A percentile compares a stretch with the other conserved stretches of the same genome.
Evolutionary conservation across 805 yeast species (phyloP).

Genomic region (Candida sphagnicola): DNA sequence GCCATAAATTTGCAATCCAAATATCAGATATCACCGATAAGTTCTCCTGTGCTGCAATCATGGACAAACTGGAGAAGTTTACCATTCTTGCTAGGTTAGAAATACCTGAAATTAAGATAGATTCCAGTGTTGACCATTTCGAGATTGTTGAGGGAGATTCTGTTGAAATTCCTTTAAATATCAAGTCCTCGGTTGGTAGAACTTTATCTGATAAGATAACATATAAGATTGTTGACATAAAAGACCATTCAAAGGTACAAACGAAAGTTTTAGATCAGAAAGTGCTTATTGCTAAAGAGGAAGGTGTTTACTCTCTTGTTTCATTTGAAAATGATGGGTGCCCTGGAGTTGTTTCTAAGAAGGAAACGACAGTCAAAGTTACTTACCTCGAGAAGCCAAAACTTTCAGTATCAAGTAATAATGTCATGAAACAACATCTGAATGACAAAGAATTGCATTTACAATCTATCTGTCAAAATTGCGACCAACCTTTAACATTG

Average conservation of each 20-base stretch:
- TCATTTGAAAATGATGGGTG: conserved; percentile 43
- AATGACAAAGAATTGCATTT: conserved; percentile 20
- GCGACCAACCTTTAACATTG: conserved; percentile 26
- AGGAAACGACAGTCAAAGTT: conserved; percentile 16
- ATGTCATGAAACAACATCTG: conserved; percentile 18
- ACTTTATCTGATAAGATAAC: conserved; percentile 25
- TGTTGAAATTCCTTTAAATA: conserved; percentile 51
- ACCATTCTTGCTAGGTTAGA: conserved; percentile 66
- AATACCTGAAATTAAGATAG: conserved; percentile 48
- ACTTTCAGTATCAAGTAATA: conserved; percentile 14
- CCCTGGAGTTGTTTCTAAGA: conserved; percentile 30
- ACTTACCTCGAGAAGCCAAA: conserved; percentile 23
- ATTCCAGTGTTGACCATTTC: conserved; percentile 15
- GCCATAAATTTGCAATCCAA: conserved; percentile 70
- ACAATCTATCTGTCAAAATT: conserved; percentile 29
- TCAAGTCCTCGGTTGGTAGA: conserved; percentile 30
- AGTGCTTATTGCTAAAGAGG: conserved; percentile 26
- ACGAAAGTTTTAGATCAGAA: background rate
- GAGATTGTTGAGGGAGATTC: conserved; percentile 60
- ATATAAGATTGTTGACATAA: conserved; percentile 21
- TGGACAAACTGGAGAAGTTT: conserved; percentile 52
- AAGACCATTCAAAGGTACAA: background rate
- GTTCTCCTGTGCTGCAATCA: conserved; percentile 73
- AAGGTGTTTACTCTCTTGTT: conserved; percentile 40
- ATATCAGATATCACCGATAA: conserved; percentile 67